These are phyloP conservation scores for Penicillium turbatum DNA, from an alignment of 495 filamentous ascomycete species.

Conservation along the genomic window DNA sequence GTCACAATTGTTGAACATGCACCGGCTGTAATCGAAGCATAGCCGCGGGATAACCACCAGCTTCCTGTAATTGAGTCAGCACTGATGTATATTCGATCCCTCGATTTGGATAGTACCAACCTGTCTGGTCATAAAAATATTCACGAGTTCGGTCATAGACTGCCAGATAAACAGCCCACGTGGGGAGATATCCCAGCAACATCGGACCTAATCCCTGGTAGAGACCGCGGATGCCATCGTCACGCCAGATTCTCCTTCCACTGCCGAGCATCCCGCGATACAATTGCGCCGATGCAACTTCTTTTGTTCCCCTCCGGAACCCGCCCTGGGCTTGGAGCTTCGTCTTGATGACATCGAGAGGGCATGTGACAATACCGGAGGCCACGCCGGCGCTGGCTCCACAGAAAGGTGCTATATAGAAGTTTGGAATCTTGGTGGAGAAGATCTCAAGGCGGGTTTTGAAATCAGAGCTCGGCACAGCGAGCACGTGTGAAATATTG, in stretches of 20 bases:
- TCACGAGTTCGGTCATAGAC: constrained; percentile 87
- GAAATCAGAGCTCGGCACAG: constrained; percentile 27
- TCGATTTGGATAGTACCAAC: constrained; percentile 43
- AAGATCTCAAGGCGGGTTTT: constrained; percentile 54
- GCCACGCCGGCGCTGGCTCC: constrained; percentile 86
- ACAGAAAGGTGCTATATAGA: constrained; percentile 61
- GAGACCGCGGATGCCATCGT: constrained; percentile 86
- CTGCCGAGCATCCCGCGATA: constrained; percentile 88
- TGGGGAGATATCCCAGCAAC: constrained; percentile 90
- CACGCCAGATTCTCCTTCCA: constrained; percentile 72
- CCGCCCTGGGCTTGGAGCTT: constrained; percentile 95
- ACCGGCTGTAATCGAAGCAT: constrained; percentile 84
- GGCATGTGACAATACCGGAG: constrained; percentile 92
- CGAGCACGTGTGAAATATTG: constrained; percentile 16
- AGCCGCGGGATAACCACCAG: constrained; percentile 58
- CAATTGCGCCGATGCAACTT: constrained; percentile 46
- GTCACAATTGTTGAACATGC: constrained; percentile 90
- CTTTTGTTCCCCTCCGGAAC: constrained; percentile 50
- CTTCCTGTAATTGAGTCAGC: constrained; percentile 39
- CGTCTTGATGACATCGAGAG: constrained; percentile 98
- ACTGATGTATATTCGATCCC: not conserved
- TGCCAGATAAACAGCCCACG: constrained; percentile 96
- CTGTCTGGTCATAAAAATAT: constrained; percentile 60
- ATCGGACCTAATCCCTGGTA: constrained; percentile 93
- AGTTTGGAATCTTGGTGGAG: constrained; percentile 47